Percentiles rank a stretch among this genome's conserved stretches.
phyloP scores from a whole-genome alignment of 495 filamentous ascomycete genomes.

The Aspergillus indologenus region DNA sequence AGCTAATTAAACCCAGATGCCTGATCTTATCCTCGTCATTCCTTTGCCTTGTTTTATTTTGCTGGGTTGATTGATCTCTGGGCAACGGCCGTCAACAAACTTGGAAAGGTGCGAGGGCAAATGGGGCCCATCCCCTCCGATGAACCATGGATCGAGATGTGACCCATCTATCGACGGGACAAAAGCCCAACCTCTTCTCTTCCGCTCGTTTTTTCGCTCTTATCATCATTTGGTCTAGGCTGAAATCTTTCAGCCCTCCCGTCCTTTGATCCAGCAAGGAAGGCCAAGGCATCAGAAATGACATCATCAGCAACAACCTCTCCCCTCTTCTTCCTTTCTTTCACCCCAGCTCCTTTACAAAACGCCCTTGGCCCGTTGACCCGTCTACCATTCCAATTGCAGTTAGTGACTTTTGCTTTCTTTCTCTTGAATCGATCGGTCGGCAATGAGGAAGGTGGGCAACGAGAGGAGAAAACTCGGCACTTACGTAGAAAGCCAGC shows the following conservation, averaged over 20 bases:
- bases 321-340: neutral
- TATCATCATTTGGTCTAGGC: neutral
- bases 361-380: constrained; percentile 42
- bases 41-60: neutral
- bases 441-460: neutral
- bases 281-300: neutral
- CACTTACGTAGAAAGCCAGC: constrained; percentile 61
- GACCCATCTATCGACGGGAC: neutral
- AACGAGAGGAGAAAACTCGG: neutral
- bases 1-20: neutral
- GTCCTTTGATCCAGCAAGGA: neutral
- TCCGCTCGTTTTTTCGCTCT: neutral
- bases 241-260: neutral
- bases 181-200: no score
- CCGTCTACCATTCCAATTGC: constrained; percentile 30
- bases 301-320: neutral
- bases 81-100: neutral
- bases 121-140: neutral
- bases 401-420: constrained; percentile 10
- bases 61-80: neutral
- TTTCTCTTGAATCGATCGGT: neutral
- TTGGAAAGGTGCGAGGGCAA: neutral
- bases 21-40: neutral
- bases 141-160: neutral
- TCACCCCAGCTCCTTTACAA: constrained; percentile 19